Evolutionary conservation across 1,284 basidiomycete species (phyloP), one percentile per base, ranked within the genome.

Genomic region (Ganoderma boninense): DNA sequence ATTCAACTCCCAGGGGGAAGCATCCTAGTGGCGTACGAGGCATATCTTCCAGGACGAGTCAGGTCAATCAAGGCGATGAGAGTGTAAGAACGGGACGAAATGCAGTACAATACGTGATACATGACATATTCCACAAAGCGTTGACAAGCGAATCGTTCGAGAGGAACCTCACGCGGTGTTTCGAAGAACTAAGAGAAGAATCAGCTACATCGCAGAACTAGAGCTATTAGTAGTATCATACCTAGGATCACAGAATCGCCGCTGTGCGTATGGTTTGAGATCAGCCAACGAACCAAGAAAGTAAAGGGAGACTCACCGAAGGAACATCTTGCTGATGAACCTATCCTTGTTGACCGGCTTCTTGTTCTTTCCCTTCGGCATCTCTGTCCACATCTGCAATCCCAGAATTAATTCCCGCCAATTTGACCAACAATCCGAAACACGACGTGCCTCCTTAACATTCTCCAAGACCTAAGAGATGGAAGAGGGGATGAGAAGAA

Each of bases 271-370:
- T 69, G 76, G 54, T 74, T 67, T 71, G 40, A 65, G 71, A 20
- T 66, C 67, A 18, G 67, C 26, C 23, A 54, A 13, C 23, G 35
- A 68, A 43, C 57, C 32, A 26, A 23, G 7, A 32, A 56, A 40
- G 42, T 69, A 66, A 8, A 13, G 3, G 13, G 20, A 35, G 18
- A 80, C 90, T 67, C 77, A 95, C 94, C 94, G 88, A 70, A 96
- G 81, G 81, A 96, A 96, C 92, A 98, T 98, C 84, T 97, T 99
- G 84, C 96, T 98, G 81, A 99, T 98, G 86, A 99, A 99, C 57
- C 98, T 90, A 84, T 99, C 97, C 84, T 98, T 98, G 87, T 99
- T 99, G 71, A 99, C 92, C 3, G 98, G 95, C 83, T 99, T 99
- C 85, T 98, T 98, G 81, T 95, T 96, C 86, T 99, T 99, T 64